These are phyloP conservation scores for Claviceps quebecensis DNA, from an alignment of 2,329 filamentous ascomycete genomes.

Conservation along the genomic window DNA sequence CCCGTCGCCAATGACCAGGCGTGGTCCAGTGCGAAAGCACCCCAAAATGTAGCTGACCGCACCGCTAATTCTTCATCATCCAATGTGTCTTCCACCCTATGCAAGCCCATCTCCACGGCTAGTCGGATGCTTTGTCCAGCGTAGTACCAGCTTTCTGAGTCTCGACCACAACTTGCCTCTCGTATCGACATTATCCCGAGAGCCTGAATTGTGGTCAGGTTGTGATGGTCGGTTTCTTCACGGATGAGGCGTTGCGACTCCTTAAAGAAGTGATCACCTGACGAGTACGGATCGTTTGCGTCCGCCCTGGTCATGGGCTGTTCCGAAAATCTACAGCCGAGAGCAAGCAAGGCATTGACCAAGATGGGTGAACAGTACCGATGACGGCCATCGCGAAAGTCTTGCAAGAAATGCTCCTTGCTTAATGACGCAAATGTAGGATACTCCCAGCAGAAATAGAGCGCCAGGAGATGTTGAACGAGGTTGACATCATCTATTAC, in stretches of 20 bases:
- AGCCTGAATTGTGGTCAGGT: slow-evolving; percentile 58
- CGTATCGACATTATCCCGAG: slow-evolving; percentile 63
- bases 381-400: slow-evolving; percentile 45
- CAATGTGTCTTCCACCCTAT: slow-evolving; percentile 34
- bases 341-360: slow-evolving; percentile 50
- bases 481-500: slow-evolving; percentile 44
- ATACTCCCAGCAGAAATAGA: slow-evolving; percentile 67
- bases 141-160: slow-evolving; percentile 60
- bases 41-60: slow-evolving; percentile 47
- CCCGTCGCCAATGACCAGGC: slow-evolving; percentile 53
- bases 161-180: slow-evolving; percentile 57
- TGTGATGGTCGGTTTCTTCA: slow-evolving; percentile 43
- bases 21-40: slow-evolving; percentile 48
- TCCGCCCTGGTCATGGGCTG: slow-evolving; percentile 49
- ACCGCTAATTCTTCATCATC: slow-evolving; percentile 45
- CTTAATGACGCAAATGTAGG: slow-evolving; percentile 61
- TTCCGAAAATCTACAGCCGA: slow-evolving; percentile 56
- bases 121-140: slow-evolving; percentile 59
- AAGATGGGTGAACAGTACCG: slow-evolving; percentile 56
- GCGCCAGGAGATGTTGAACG: slow-evolving; percentile 47
- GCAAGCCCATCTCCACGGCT: slow-evolving; percentile 57
- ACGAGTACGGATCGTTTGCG: slow-evolving; percentile 46
- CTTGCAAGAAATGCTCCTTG: slow-evolving; percentile 54
- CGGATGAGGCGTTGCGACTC: slow-evolving; percentile 50
- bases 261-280: slow-evolving; percentile 62